Conservation (phyloP, 768 basidiomycete species). For the Lentinus brumalis region DNA sequence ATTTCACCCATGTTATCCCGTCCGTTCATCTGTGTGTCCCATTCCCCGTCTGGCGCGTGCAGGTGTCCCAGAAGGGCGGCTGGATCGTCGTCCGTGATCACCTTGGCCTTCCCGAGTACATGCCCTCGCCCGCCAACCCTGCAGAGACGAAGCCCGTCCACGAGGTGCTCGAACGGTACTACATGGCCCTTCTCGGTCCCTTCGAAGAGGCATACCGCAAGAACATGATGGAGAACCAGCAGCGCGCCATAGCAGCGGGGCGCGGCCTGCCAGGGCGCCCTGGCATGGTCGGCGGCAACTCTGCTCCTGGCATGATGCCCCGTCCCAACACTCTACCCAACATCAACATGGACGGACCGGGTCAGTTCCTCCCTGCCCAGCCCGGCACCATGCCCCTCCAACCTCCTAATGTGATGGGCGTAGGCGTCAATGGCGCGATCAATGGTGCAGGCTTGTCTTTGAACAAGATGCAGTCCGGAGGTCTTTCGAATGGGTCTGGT, state of each 20-base stretch:
- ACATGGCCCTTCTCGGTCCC: constrained; percentile 61
- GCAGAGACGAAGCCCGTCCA: constrained; percentile 48
- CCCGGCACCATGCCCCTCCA: constrained; percentile 2
- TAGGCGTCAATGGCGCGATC: constrained; percentile 15
- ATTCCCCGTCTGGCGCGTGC: neutral
- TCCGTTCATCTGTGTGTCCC: neutral
- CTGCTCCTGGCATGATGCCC: neutral
- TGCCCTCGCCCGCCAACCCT: constrained; percentile 18
- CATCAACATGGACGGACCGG: constrained; percentile 13
- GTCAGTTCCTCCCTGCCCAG: constrained; percentile 17
- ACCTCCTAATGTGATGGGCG: constrained; percentile 8
- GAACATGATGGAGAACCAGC: constrained; percentile 61
- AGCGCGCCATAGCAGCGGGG: constrained; percentile 38
- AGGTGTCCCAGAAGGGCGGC: constrained; percentile 40
- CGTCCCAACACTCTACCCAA: neutral
- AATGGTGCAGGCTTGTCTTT: constrained; percentile 11
- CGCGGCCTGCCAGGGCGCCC: constrained; percentile 15
- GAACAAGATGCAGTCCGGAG: constrained; percentile 9
- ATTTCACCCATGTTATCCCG: neutral
- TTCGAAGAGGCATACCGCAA: constrained; percentile 74
- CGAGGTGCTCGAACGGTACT: constrained; percentile 56
- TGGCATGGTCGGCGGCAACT: constrained; percentile 20
- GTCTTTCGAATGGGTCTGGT: constrained; percentile 10
- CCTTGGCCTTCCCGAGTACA: constrained; percentile 42
- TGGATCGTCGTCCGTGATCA: constrained; percentile 58